Evolutionary conservation across 352 stramenopile genomes (phyloP), one percentile per base, ranked within the genome.

Genomic region (Globisporangium canariense): DNA sequence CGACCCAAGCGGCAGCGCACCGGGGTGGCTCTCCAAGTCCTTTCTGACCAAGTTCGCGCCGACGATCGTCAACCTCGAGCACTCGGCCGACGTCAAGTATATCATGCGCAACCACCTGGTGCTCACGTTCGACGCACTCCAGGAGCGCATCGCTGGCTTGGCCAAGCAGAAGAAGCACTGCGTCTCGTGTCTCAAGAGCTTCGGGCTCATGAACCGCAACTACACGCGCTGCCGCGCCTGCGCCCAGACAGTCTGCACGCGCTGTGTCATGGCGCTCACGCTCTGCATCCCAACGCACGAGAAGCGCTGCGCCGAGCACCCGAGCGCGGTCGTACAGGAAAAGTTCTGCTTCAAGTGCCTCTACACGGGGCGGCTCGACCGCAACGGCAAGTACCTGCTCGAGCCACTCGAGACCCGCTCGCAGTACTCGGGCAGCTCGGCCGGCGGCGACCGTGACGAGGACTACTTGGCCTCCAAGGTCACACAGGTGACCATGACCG

Each of bases 341-440:
- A 80, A 77, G 52, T 89, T 89, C 55, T 89, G 80, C 53, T 67
- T 86, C 36, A 81, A 80, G 55, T 89, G 80, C 47, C 57, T 89
- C 36, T 88, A 81, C 65, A 77, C 77, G 7, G 73, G 79, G 18
- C 79, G 76, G 0, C 67, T 78, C 10, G 77, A 88, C 55, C 77
- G 79, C 40, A 83, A 82, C 62, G 75, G 75, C 13, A 71, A 71
- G n/a, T 66, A 66, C 28, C 43, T 66, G 60, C 60, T 66, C 28
- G 60, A 66, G 20, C 75, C 72, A 20, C 75, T 80, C 62, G 75
- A 82, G 43, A 43, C 5, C 54, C 67, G 66, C n/a, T 79, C 74
- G 45, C 68, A 78, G 40, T 51, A 61, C 49, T 62, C 62, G 8
- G 53, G 45, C 30, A 64, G 66, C 55, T 51, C 47, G 30, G 62